Base-by-base conservation (phyloP, 345 rosid species). In the Sisymbrium irio region DNA sequence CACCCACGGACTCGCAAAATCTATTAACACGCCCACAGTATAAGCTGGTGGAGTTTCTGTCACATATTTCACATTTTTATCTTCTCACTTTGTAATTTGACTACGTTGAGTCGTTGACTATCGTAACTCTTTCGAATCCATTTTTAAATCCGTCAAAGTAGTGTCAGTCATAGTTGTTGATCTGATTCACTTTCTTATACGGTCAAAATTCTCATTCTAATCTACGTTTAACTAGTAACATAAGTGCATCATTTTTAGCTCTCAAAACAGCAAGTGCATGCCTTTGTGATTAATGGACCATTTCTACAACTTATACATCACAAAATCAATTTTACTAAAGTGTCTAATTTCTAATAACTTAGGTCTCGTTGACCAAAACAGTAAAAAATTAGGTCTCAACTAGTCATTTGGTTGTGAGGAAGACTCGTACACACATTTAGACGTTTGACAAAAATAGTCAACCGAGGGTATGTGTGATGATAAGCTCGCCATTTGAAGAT, bases 401-500 rank as follows among this genome's bases (percentile, higher is more conserved):
- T 22, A 53, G 36, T 32, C 69, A 18, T 51, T 15, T 73, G 47
- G 47, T 8, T 7, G 8, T 53, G 39, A 72, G 33, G 61, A 15
- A 37, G 57, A 18, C 18, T 56, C 22, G 18, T 49, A 39, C 35
- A 72, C 50, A 35, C 33, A 73, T 20, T 32, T 4, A 64, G 44
- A 37, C 42, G 11, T 46, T 17, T 5, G 20, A 45, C 46, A 45
- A 28, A 53, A 56, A n/a, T 0, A 25, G 41, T 84, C 67, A 83
- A 36, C 82, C 69, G 65, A 79, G 69, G 41, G 55, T 49, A 70
- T 83, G 88, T 27, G 77, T 77, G 68, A 92, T 42, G 32, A 74
- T 32, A 64, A 92, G 88, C 56, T 92, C 89, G 9, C 97, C 83
- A 32, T 78, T 83, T 2, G 78, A 69, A 28, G 97, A 68, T 36